Conservation (phyloP, 345 rosid genomes). For the Gossypium ekmanianum region DNA sequence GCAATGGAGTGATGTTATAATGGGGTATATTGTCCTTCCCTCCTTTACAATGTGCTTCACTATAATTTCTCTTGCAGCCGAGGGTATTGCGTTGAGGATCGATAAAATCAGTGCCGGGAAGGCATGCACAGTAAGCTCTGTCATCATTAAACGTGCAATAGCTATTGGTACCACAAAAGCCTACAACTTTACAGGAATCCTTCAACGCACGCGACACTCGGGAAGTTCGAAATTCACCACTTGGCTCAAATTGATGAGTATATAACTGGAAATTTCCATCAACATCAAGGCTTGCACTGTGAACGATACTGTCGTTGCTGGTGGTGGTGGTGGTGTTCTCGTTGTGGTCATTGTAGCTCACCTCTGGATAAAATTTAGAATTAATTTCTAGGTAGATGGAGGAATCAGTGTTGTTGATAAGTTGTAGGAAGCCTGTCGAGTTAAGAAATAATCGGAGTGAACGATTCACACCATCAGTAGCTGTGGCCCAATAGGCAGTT, state of each 20-base stretch:
- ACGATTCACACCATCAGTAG: rapidly evolving
- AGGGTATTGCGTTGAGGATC: not conserved
- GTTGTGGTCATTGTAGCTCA: not conserved
- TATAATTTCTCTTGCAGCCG: conserved; percentile 18
- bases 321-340: not conserved
- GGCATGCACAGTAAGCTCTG: conserved; percentile 6
- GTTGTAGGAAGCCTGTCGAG: not conserved
- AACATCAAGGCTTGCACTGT: conserved; percentile 5
- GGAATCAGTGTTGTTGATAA: not conserved
- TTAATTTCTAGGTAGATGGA: not conserved
- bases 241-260: not conserved
- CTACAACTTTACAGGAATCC: not conserved
- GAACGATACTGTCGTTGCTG: not conserved
- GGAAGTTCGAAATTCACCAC: not conserved
- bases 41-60: conserved; percentile 1
- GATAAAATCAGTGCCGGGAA: not conserved
- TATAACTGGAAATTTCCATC: conserved; percentile 10
- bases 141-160: not conserved
- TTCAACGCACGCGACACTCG: not conserved
- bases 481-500: conserved; percentile 23
- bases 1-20: not conserved
- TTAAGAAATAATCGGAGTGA: not conserved
- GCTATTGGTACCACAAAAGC: conserved; percentile 16
- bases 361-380: not conserved
- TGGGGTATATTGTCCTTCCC: not conserved